Base-by-base conservation (phyloP, 495 filamentous ascomycete genomes). In the Aspergillus hancockii region DNA sequence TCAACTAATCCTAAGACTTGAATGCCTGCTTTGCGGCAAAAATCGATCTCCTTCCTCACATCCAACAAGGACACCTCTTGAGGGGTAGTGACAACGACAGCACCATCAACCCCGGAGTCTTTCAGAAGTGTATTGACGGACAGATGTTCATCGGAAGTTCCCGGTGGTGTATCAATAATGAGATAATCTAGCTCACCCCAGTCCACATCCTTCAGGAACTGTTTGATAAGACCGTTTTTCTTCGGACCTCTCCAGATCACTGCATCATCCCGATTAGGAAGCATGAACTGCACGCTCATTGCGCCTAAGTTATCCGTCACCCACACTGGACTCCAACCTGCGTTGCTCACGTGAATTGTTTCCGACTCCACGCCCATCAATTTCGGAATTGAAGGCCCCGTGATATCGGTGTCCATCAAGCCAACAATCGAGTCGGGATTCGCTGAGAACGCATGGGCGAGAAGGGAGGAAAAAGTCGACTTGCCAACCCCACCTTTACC, bases 401-500 rank as follows among this genome's bases (percentile, higher is more conserved):
- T 94, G 61, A 98, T 94, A 74, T 98, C 94, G 1, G 93, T 93
- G 68, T 98, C 94, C 90, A 97, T 96, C 53, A 98, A 85, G 12
- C 93, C 93, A 6, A 98, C 88, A 10, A 85, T 90, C 19, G 74
- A 85, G 10, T 85, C 84, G 2, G 86, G 82, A 68, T 93, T 88
- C 14, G 84, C 79, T 0, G 95, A 91, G 55, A 98, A 93, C 0
- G 87, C 92, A 65, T 94, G 89, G 12, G 91, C 88, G 0, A 98
- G 85, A 57, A 97, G 85, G 0, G 85, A 85, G 1, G 90, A 90
- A 66, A 98, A 94, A 0, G 95, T 97, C 41, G 87, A 91, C 71
- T 98, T 98, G 21, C 94, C 94, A 14, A 98, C 94, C 41, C 94
- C 94, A 58, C 94, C 94, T 81, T 98, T 98, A 59, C 94, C 94